Evolutionary conservation across 495 filamentous ascomycete species (phyloP), one percentile per base, ranked within the genome.

Genomic region (Neurospora sp.): DNA sequence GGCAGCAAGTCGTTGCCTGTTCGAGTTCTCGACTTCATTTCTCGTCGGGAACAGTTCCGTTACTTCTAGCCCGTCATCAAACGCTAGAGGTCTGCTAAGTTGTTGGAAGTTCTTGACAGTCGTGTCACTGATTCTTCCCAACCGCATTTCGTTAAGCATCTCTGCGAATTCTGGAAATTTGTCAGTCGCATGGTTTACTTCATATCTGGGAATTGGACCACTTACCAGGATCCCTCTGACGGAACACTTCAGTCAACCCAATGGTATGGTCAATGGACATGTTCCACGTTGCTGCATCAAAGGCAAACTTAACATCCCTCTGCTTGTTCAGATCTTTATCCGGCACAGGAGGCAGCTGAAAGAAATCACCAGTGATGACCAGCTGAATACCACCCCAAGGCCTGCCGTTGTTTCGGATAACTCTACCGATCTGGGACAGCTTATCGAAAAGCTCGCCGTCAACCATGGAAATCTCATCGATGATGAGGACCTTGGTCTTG

Each of bases 401-500:
- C 8, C 92, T 86, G 11, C 93, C 96, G 78, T 97, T 98, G 76
- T 94, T 97, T 65, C 93, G 88, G 70, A 90, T 83, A 3, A 83
- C 86, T 61, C 95, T 85, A n/a, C 93, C 95, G 76, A 99, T 91
- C 70, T 91, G 88, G 72, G 97, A 94, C 12, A 99, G 87, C 81
- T 98, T 99, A 81, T 99, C 96, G 73, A 98, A 98, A 0, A 99
- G 85, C 70, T 98, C 95, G 1, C 92, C 96, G 77, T 98, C 96
- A 11, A 99, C 94, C 96, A 99, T 99, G 12, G 96, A 98, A 39
- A 99, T 91, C 81, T 99, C 96, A 80, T 99, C 96, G 75, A 99
- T 87, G 70, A 99, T 85, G 39, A 99, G 87, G 20, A 93, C 88
- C 75, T 92, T 95, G 0, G 94, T 97, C 31, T 89, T 89, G 74